Conservation (phyloP, 2,329 filamentous ascomycete species). For the Sporothrix brasiliensis region DNA sequence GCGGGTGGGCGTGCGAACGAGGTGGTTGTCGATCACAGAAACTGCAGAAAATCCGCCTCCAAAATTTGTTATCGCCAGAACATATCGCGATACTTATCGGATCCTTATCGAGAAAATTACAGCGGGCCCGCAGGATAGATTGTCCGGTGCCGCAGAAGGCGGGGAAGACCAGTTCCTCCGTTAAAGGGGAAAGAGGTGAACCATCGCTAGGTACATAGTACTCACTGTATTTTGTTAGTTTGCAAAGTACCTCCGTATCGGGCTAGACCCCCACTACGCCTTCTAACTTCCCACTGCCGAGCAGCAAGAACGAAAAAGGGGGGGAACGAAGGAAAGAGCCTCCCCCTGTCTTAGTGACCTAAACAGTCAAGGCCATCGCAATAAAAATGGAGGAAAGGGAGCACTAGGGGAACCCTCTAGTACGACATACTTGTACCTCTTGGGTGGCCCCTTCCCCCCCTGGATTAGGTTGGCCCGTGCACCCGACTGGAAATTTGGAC, state of each 20-base stretch:
- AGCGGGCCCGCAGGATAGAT: constrained; percentile 31
- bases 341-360: constrained; percentile 1
- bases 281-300: not conserved
- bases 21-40: constrained; percentile 16
- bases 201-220: not conserved
- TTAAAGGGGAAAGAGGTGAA: not conserved
- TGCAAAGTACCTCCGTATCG: not conserved
- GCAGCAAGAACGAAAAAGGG: constrained; percentile 29
- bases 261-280: constrained; percentile 26
- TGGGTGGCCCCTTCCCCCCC: constrained; percentile 36
- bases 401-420: constrained; percentile 24
- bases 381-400: constrained; percentile 29
- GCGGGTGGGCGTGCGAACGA: constrained; percentile 33
- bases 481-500: constrained; percentile 39
- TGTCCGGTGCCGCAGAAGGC: constrained; percentile 19
- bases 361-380: constrained; percentile 28
- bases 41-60: constrained; percentile 33
- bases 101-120: constrained; percentile 23
- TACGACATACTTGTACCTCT: not conserved
- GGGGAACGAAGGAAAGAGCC: constrained; percentile 4
- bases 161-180: not conserved
- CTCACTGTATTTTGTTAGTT: not conserved
- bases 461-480: constrained; percentile 38
- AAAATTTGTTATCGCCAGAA: constrained; percentile 32
- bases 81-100: constrained; percentile 32